Percentiles rank a stretch among this genome's conserved stretches.
Conservation (phyloP, 495 filamentous ascomycete genomes). For the Tuber microsphaerosporum region DNA sequence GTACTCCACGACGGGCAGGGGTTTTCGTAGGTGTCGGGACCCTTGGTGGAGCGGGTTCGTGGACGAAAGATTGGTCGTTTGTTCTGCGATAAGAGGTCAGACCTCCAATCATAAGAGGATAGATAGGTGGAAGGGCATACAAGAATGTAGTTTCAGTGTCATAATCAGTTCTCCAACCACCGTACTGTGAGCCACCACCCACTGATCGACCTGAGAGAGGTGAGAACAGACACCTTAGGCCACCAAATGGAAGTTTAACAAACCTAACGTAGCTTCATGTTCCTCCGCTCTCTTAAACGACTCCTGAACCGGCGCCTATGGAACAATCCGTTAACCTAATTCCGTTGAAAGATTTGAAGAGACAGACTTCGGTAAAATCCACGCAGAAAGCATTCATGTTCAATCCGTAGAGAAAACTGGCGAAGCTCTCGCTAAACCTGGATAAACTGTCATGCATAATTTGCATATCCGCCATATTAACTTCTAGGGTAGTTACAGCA, state of each 20-base stretch:
- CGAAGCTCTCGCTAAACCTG: conserved; percentile 93
- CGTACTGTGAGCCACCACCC: conserved; percentile 14
- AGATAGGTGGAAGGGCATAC: conserved; percentile 47
- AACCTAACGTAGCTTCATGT: conserved; percentile 49
- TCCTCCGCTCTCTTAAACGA: conserved; percentile 67
- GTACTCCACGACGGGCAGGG: conserved; percentile 44
- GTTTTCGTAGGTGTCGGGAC: conserved; percentile 48
- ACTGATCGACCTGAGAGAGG: conserved; percentile 8
- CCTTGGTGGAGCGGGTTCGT: conserved; percentile 67
- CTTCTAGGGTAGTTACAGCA: conserved; percentile 88
- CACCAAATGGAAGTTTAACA: neutral
- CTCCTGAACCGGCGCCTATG: conserved; percentile 49
- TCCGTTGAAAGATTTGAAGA: conserved; percentile 7
- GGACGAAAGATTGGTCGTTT: conserved; percentile 88
- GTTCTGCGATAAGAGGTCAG: conserved; percentile 54
- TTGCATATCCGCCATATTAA: conserved; percentile 95
- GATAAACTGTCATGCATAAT: conserved; percentile 93
- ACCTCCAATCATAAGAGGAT: neutral
- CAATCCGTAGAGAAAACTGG: conserved; percentile 85
- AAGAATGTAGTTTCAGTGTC: conserved; percentile 81
- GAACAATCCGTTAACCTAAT: neutral
- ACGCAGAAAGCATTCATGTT: conserved; percentile 99
- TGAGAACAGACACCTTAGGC: conserved; percentile 18
- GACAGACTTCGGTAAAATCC: conserved; percentile 82
- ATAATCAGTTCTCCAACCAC: conserved; percentile 36